Conservation (phyloP, 1,284 basidiomycete species). For the Apiotrichum akiyoshidainum region DNA sequence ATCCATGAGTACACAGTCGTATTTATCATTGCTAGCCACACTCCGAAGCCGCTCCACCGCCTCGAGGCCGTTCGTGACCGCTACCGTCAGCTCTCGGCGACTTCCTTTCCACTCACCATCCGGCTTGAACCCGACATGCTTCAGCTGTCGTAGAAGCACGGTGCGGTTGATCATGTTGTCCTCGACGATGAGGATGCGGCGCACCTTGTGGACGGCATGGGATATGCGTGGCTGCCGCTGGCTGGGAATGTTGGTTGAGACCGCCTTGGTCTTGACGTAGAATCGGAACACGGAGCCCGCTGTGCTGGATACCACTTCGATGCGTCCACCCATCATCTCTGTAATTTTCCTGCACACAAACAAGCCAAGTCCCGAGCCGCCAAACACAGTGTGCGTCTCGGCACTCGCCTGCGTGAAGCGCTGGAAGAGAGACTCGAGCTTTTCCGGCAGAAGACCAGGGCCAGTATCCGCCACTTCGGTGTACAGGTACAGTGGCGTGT, state of each 20-base stretch:
- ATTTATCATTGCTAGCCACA: conserved; percentile 14
- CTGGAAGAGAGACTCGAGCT: conserved; percentile 38
- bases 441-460: conserved; percentile 36
- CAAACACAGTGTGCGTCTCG: conserved; percentile 42
- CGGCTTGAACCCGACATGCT: conserved; percentile 13
- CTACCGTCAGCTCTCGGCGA: conserved; percentile 33
- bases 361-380: conserved; percentile 41
- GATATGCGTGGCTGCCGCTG: background rate
- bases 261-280: conserved; percentile 23
- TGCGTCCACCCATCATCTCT: conserved; percentile 25
- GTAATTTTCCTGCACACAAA: conserved; percentile 27
- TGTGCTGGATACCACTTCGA: conserved; percentile 23
- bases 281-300: conserved; percentile 48
- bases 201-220: background rate
- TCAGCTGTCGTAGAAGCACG: conserved; percentile 21
- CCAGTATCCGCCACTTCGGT: conserved; percentile 39
- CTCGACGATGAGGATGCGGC: conserved; percentile 35
- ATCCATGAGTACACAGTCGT: conserved; percentile 49
- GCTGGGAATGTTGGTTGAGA: background rate
- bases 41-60: conserved; percentile 46
- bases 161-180: conserved; percentile 47
- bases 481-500: conserved; percentile 34
- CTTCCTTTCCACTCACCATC: conserved; percentile 1
- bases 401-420: conserved; percentile 39
- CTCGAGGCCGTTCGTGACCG: conserved; percentile 44